Evolutionary conservation across 2,329 filamentous ascomycete genomes (phyloP).

Genomic region (Alternaria infectoria): DNA sequence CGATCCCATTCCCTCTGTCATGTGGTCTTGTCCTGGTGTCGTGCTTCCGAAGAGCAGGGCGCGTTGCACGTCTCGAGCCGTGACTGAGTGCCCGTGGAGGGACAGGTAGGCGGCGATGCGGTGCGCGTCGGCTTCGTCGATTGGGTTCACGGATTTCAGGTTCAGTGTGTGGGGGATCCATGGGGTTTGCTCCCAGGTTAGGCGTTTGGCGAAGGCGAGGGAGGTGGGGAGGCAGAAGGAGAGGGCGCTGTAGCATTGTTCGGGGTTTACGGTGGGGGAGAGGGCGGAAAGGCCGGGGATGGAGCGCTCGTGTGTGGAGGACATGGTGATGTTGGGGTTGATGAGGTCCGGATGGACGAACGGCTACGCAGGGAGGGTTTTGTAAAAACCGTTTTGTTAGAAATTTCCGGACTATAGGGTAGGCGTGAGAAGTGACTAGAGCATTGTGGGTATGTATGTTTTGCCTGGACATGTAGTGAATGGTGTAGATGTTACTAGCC

Average conservation of each 20-base stretch:
- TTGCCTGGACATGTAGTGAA: not conserved
- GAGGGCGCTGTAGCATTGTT: slow-evolving; percentile 6
- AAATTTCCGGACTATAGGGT: not conserved
- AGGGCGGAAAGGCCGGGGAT: not conserved
- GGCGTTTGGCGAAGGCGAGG: slow-evolving; percentile 25
- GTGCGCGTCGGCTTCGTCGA: slow-evolving; percentile 6
- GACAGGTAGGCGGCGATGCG: slow-evolving; percentile 9
- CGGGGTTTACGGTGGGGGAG: not conserved
- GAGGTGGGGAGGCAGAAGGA: slow-evolving; percentile 26
- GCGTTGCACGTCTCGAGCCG: not conserved
- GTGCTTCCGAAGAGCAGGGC: slow-evolving; percentile 19
- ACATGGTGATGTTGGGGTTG: not conserved
- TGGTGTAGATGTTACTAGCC: not conserved
- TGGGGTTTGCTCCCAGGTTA: slow-evolving; percentile 31
- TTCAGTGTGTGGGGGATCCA: slow-evolving; percentile 8
- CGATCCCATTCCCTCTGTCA: not conserved
- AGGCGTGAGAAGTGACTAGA: not conserved
- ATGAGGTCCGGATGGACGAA: not conserved
- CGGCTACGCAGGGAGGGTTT: not conserved
- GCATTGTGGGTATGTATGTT: not conserved
- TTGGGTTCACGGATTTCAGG: not conserved
- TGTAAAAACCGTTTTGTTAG: not conserved
- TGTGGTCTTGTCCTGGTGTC: not conserved
- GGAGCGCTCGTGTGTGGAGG: not conserved
- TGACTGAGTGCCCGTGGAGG: not conserved